phyloP scores from a whole-genome alignment of 768 basidiomycete species.

The Lyophyllum semitale region DNA sequence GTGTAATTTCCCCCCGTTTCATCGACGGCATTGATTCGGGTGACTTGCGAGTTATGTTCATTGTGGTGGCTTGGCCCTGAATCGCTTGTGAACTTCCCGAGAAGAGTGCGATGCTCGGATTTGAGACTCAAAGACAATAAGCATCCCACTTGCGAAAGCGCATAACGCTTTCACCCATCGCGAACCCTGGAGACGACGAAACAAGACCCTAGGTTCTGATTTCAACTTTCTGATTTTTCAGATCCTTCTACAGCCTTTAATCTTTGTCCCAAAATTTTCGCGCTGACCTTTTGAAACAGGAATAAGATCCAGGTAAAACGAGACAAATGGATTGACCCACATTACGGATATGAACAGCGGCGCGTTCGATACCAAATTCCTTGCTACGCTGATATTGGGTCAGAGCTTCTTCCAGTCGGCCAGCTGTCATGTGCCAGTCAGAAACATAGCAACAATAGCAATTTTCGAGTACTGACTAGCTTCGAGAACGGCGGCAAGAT shows the following conservation, averaged over 20 bases:
- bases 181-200: conserved; percentile 4
- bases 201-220: conserved; percentile 23
- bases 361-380: conserved; percentile 78
- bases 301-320: conserved; percentile 10
- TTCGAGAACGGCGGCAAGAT: conserved; percentile 88
- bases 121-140: conserved; percentile 28
- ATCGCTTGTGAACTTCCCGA: conserved; percentile 6
- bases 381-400: conserved; percentile 81
- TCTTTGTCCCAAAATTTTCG: conserved; percentile 72
- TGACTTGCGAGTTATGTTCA: not conserved
- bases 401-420: conserved; percentile 78
- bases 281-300: conserved; percentile 60
- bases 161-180: not conserved
- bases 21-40: not conserved
- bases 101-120: not conserved
- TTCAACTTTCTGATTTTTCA: conserved; percentile 36
- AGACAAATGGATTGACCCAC: conserved; percentile 39
- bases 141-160: conserved; percentile 19
- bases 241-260: conserved; percentile 49
- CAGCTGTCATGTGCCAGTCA: conserved; percentile 50
- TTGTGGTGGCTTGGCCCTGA: conserved; percentile 1
- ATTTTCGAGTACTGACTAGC: conserved; percentile 57
- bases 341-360: conserved; percentile 81
- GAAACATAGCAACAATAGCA: conserved; percentile 18
- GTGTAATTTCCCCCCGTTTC: conserved; percentile 1